Base-by-base conservation (phyloP, 495 filamentous ascomycete genomes). In the Xylaria scruposa region DNA sequence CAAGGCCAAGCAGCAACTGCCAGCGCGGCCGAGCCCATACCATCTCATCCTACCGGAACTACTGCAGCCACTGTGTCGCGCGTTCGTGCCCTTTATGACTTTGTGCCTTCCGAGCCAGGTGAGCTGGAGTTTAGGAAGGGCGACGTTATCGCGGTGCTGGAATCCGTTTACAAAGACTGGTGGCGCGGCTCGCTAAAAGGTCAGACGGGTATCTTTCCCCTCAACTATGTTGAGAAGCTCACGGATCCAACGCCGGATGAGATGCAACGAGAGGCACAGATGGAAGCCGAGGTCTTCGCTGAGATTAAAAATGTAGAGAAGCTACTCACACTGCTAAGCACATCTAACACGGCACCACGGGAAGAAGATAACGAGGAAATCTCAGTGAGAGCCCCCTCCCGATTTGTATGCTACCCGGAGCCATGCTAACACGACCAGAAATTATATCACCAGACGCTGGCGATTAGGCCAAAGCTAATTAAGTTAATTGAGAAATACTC, bases 271-370 rank as follows among this genome's bases (percentile, higher is more conserved):
- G 97, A 98, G 82, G 95, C 96, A 40, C 93, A 97, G 75, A 98
- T 97, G 93, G 96, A 99, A 80, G 90, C 90, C 8, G 97, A 99
- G 77, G 96, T 99, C 36, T 99, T 99, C 86, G 94, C 93, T 2
- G 94, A 99, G 84, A 97, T 98, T 74, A 96, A 97, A 85, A 99
- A 98, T 75, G 96, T 99, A 29, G 96, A 98, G 85, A 98, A 98
- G 82, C 84, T 99, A 36, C 86, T 99, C 75, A 96, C 97, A 10
- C 82, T 99, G 60, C 81, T 99, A 81, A 98, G 97, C 83, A 95
- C 96, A n/a, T 94, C 93, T 60, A 95, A 92, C 79, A 91, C 94
- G 58, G 95, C 94, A 67, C 88, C 95, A 49, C 91, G 93, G 73
- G 91, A 93, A 49, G 91, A 92, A 76, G 94, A 97, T 74, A 97